Base-by-base conservation (phyloP, 2,329 filamentous ascomycete genomes). In the Mycosphaerella arachidis region DNA sequence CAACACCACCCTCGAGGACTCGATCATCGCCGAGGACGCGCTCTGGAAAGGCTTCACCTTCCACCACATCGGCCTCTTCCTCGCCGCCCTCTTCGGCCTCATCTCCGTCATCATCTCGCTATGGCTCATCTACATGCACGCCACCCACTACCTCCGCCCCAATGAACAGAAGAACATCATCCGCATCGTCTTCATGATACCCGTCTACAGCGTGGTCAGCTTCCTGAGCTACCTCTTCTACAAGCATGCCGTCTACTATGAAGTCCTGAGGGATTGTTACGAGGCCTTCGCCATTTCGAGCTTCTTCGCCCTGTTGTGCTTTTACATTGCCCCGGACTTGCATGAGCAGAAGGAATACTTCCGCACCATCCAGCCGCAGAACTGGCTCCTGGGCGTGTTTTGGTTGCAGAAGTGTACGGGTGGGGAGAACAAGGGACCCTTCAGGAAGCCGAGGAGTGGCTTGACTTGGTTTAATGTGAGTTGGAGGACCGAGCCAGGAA, bases 231-330 rank as follows among this genome's bases (percentile, higher is more conserved):
- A 91, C 67, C 80, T 83, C 66, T 92, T 84, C 77, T 93, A 94
- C 78, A 84, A 82, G 72, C 84, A 92, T 69, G 85, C 88, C 53
- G 84, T 94, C 58, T 95, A 95, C 77, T 94, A 88, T 73, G 83
- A 90, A 70, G 86, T 94, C 55, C 78, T 93, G 48, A 86, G 89
- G 68, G 89, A 94, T 73, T 93, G 90, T 76, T 95, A 95, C 74
- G 91, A 95, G 77, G 90, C 91, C 10, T 93, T 95, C 69, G 90
- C 90, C 59, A 92, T 95, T 65, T 87, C 89, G 31, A 90, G 89
- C 64, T 96, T 95, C 79, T 95, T 95, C 76, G 86, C 88, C 8
- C 79, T 95, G 51, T 78, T 95, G 70, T 94, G 90, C 73, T 84
- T 91, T 70, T 94, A 94, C 74, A 82, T 91, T 63, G 89, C 88